Evolutionary conservation across 2,329 filamentous ascomycete genomes (phyloP).

Genomic region (Nannizzia gypsea): DNA sequence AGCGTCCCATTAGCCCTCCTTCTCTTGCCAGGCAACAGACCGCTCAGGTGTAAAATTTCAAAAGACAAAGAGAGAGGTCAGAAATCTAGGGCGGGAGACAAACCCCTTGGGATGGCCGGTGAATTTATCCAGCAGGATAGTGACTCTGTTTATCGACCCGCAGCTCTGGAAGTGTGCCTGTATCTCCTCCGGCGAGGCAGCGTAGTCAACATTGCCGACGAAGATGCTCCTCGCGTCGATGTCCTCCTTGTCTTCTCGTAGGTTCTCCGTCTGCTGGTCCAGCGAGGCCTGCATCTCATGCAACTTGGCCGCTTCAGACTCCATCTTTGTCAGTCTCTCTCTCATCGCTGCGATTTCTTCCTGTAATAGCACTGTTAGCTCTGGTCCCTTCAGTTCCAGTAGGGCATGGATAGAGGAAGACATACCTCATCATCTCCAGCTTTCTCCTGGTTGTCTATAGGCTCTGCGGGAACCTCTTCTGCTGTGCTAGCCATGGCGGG

Average conservation of each 20-base stretch:
- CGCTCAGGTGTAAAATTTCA: conserved; percentile 5
- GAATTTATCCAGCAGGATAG: conserved; percentile 95
- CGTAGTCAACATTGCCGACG: conserved; percentile 97
- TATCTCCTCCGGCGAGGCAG: conserved; percentile 91
- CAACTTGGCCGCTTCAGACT: conserved; percentile 75
- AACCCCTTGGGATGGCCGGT: conserved; percentile 99
- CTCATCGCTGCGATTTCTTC: conserved; percentile 84
- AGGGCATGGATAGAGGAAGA: neutral
- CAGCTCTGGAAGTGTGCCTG: conserved; percentile 97
- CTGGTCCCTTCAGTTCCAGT: neutral
- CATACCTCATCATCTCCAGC: conserved; percentile 36
- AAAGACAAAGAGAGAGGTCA: neutral
- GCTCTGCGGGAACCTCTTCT: conserved; percentile 14
- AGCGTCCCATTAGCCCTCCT: conserved; percentile 25
- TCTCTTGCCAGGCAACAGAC: conserved; percentile 50
- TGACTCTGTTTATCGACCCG: conserved; percentile 94
- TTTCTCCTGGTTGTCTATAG: conserved; percentile 24
- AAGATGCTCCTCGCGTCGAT: conserved; percentile 93
- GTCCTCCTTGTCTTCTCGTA: conserved; percentile 88
- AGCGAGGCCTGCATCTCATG: conserved; percentile 77
- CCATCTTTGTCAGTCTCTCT: conserved; percentile 76
- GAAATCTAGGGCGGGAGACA: conserved; percentile 27
- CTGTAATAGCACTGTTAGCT: conserved; percentile 22
- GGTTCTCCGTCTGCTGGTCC: conserved; percentile 70
- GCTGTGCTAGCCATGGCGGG: conserved; percentile 11